Evolutionary conservation across 2,329 filamentous ascomycete genomes (phyloP), one percentile per base, ranked within the genome.

Genomic region (Claviceps africana): DNA sequence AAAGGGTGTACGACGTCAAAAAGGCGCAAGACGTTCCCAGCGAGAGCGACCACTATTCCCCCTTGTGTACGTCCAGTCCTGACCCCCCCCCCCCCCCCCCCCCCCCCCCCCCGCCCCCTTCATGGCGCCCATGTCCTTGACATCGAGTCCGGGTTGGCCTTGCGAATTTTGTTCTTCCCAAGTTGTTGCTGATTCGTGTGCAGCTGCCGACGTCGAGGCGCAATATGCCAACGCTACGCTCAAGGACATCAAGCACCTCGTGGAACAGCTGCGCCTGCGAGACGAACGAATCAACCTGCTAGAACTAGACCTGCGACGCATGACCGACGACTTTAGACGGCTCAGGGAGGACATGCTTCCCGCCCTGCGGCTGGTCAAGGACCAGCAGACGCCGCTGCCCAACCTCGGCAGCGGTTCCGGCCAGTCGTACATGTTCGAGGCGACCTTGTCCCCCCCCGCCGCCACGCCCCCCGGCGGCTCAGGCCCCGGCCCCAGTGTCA

Each of bases 1-100:
- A 96, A 72, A 90, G 83, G 61, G 89, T 97, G 51, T 97, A 96
- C 70, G 90, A 97, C 64, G 84, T 93, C 63, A 98, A 98, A 72
- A 85, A 91, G 66, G 88, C 88, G 57, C 90, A 96, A 64, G 89
- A 95, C 61, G 81, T 97, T 55, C 85, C 88, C 17, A 79, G 96
- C 60, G 91, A 97, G 64, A 83, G 85, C 56, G 91, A 96, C 62
- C 88, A 97, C 67, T 98, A 96, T 66, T 79, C 96, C 50, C 93
- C 93, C 39, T 74, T 93, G 49, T 93, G 90, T 95, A 83, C 55
- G 59, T 17, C 17, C 6, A 33, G n/a, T 28, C 17, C n/a, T n/a
- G n/a, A n/a, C n/a, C n/a, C n/a, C n/a, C n/a, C n/a, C n/a, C n/a
- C n/a, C n/a, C n/a, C n/a, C n/a, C n/a, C n/a, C n/a, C n/a, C n/a